Evolutionary conservation across 2,329 filamentous ascomycete species (phyloP), one percentile per base, ranked within the genome.

Genomic region (Ophiostoma australiae): DNA sequence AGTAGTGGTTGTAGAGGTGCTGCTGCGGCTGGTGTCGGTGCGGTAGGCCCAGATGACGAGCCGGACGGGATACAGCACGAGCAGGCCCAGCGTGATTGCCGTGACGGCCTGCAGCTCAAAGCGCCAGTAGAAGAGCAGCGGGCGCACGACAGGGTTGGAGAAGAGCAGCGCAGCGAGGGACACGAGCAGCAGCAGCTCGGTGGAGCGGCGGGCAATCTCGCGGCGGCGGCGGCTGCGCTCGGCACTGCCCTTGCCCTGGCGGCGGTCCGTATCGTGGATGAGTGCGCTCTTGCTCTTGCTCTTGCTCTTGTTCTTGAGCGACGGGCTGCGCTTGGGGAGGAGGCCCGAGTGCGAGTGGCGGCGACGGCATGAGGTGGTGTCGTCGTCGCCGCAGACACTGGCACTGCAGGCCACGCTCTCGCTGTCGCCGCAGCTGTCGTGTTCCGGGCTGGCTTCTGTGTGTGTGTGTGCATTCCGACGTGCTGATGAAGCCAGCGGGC

Each of bases 61-160:
- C 71, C 89, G 83, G 55, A 90, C 70, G 2, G 90, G 90, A 75
- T 92, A 91, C 15, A 86, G 76, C 5, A 80, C 75, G 63, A 85
- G 75, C 7, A 90, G 77, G 2, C 76, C 76, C 1, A 76, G 75
- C 67, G 81, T 81, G 0, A 83, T 74, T 3, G 78, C 73, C 5
- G 77, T 76, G 3, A 80, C 76, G n/a, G 79, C 70, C 37, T 74
- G 72, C 27, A 87, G 78, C 74, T 86, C 86, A 86, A 73, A 10
- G 69, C 79, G 81, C 82, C 86, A 87, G 52, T 78, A 75, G 33
- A 76, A 76, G 23, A 87, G 73, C 31, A 86, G 76, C 5, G 81
- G 81, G 31, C 80, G 80, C 20, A 85, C 85, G 33, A 81, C 76
- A 0, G 78, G 73, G 75, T 88, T 86, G 7, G 79, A 77, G 55